Base-by-base conservation (phyloP, 805 yeast genomes). In the Lipomyces sp. region DNA sequence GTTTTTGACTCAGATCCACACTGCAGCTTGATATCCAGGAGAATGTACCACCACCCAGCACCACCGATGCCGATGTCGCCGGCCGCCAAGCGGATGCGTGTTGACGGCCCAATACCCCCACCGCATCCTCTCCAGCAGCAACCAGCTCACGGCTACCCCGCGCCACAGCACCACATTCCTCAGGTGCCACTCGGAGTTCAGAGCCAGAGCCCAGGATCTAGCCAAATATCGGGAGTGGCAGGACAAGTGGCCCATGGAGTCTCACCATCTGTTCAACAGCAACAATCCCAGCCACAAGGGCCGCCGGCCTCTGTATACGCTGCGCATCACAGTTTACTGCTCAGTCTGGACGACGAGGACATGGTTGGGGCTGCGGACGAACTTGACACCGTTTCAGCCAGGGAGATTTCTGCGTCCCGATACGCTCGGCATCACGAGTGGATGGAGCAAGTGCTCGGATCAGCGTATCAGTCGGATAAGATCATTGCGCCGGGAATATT, bases 371-470 rank as follows among this genome's bases (percentile, higher is more conserved):
- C 70, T 1, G 59, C 58, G n/a, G 70, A 67, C 53, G 83, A 79
- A 69, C 73, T 80, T 34, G 83, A 80, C 65, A 72, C 77, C 6
- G 72, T 80, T 48, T 77, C 81, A 8, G 74, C 81, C 42, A 73
- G 82, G 13, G 81, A 80, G 59, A 77, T 80, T n/a, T 78, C 82
- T 18, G 78, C 80, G 34, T 76, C 77, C 54, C 73, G 83, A 29
- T 80, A 78, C 61, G 79, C 80, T 15, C 73, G 81, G 29, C 81
- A 80, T 66, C 82, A 80, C 67, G 83, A 80, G 64, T 80, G 83
- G 82, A 77, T 80, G 72, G 81, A 78, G 66, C 77, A 78, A 39
- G 75, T 79, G 2, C 66, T 81, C 15, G 83, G 81, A 15, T 72
- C 77, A 37, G 79, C 80, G 10, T 65, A 68, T 53, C 64, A 56